phyloP scores from a whole-genome alignment of 169 alveolate genomes.

The Plasmodium yoelii region DNA sequence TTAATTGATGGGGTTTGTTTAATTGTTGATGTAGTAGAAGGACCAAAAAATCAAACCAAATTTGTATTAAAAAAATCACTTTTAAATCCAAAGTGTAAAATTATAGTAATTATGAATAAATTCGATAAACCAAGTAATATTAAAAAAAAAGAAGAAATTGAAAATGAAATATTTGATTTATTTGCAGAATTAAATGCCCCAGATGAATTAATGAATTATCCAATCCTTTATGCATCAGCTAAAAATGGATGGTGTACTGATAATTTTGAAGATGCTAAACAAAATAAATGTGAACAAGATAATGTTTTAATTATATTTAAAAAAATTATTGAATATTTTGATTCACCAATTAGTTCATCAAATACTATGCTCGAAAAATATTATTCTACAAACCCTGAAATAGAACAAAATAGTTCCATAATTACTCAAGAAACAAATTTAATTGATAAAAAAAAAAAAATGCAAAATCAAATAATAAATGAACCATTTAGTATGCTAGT shows the following conservation, averaged over 20 bases:
- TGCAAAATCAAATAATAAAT: slow-evolving; percentile 13
- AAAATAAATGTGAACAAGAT: slow-evolving; percentile 46
- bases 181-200: slow-evolving; percentile 92
- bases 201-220: slow-evolving; percentile 94
- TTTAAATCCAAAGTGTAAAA: slow-evolving; percentile 83
- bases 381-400: background rate
- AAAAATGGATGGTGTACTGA: slow-evolving; percentile 88
- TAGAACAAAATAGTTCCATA: background rate
- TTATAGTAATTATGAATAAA: slow-evolving; percentile 84
- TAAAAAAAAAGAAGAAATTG: slow-evolving; percentile 91
- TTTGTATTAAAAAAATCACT: slow-evolving; percentile 85
- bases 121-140: slow-evolving; percentile 85
- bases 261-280: slow-evolving; percentile 69
- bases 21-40: slow-evolving; percentile 97
- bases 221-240: slow-evolving; percentile 94
- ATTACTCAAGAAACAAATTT: background rate
- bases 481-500: slow-evolving; percentile 83
- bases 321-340: slow-evolving; percentile 74
- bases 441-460: background rate
- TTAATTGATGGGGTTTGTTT: slow-evolving; percentile 97
- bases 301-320: slow-evolving; percentile 65
- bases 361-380: background rate
- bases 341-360: slow-evolving; percentile 23
- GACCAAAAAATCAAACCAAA: slow-evolving; percentile 94
- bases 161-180: slow-evolving; percentile 93